Evolutionary conservation across 2,329 filamentous ascomycete genomes (phyloP).

Genomic region (Microascus cirrosus): DNA sequence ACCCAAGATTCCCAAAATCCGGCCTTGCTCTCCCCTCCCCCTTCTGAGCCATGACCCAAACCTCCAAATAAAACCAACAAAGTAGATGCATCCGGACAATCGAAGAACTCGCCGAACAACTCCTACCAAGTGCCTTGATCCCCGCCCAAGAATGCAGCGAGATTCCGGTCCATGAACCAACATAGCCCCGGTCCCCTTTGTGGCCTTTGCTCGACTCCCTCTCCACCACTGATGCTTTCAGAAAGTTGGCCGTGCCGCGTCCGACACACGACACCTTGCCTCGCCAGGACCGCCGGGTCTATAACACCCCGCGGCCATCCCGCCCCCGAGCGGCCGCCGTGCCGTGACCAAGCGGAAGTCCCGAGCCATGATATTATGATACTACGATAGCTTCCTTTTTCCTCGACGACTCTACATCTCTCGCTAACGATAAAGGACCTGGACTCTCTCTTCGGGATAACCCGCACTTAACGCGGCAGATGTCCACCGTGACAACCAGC

Average conservation of each 20-base stretch:
- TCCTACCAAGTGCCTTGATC: background rate
- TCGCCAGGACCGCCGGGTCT: background rate
- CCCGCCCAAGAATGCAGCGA: conserved; percentile 2
- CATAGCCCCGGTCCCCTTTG: background rate
- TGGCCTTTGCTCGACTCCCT: background rate
- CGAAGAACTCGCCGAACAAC: background rate
- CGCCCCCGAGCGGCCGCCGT: background rate
- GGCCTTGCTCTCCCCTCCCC: background rate
- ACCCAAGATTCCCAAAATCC: background rate
- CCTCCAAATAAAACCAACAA: background rate
- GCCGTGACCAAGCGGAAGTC: background rate
- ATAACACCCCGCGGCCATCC: background rate
- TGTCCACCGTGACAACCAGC: conserved; percentile 16
- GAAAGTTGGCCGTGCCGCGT: background rate
- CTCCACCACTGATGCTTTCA: conserved; percentile 5
- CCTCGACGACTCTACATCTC: background rate
- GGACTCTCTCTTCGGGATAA: background rate
- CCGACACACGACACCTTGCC: background rate
- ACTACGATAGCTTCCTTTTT: background rate
- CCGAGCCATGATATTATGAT: background rate
- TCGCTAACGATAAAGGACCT: background rate
- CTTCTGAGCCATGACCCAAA: background rate
- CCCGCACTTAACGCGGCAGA: conserved; percentile 10
- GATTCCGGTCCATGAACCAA: conserved; percentile 2
- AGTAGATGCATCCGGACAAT: background rate